Evolutionary conservation across 148 eudicot genomes (phyloP).

Genomic region (Persicaria maculosa): DNA sequence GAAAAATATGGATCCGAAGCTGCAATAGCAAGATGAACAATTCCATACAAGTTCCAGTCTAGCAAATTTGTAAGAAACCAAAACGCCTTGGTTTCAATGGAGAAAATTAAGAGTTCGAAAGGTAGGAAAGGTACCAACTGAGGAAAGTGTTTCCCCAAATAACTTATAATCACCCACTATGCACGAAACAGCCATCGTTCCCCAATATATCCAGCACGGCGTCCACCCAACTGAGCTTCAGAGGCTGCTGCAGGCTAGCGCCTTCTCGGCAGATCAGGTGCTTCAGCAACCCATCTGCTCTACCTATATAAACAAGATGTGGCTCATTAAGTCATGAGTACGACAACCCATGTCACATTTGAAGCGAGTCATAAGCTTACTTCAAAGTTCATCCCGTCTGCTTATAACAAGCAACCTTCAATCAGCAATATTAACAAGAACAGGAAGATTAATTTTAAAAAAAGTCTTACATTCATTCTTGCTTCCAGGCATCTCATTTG

Average conservation of each 20-base stretch:
- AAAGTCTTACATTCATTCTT: background rate
- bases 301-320: background rate
- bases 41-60: conserved; percentile 6
- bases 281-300: background rate
- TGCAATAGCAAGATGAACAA: background rate
- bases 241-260: background rate
- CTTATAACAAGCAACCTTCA: background rate
- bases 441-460: too few relatives aligned
- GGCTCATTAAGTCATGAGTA: background rate
- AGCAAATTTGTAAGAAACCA: conserved; percentile 6
- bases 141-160: background rate
- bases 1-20: background rate
- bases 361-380: background rate
- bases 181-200: background rate
- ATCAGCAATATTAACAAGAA: background rate
- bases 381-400: background rate
- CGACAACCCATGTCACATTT: background rate
- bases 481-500: background rate
- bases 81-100: background rate
- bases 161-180: conserved; percentile 5
- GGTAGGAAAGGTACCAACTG: conserved; percentile 6
- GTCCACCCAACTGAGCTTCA: background rate
- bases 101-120: conserved; percentile 4
- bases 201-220: background rate
- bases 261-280: background rate